These are phyloP conservation scores for Pseudevernia furfuracea DNA, from an alignment of 495 filamentous ascomycete genomes.

Conservation along the genomic window DNA sequence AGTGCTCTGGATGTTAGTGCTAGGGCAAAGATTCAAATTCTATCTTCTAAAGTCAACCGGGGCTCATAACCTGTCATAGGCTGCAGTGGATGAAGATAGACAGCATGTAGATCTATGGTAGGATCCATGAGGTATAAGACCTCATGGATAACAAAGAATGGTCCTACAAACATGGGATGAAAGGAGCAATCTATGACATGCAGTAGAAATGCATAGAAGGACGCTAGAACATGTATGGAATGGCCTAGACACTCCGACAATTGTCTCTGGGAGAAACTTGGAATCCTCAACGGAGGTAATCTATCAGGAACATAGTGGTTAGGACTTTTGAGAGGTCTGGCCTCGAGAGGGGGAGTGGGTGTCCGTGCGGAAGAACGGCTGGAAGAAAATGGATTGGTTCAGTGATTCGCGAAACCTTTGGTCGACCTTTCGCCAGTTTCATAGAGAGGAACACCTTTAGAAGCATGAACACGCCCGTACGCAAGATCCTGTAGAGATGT, in stretches of 20 bases:
- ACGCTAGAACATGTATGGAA: no score
- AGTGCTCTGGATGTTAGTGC: no score
- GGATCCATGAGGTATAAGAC: no score
- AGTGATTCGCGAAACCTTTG: background rate
- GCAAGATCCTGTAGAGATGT: background rate
- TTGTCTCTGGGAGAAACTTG: background rate
- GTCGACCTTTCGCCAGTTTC: background rate
- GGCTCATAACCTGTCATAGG: no score
- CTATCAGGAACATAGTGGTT: background rate
- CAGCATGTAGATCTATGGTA: no score
- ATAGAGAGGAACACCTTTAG: background rate
- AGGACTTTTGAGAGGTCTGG: background rate
- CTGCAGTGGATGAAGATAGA: no score
- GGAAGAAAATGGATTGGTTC: background rate
- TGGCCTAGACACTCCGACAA: no score
- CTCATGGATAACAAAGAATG: no score
- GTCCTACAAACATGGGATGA: no score
- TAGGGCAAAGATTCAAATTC: no score
- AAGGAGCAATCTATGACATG: background rate
- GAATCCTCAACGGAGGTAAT: background rate
- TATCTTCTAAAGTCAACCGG: no score
- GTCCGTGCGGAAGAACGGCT: background rate
- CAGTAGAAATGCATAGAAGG: no score
- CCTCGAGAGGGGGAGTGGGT: background rate
- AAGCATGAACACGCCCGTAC: background rate